phyloP scores from a whole-genome alignment of 306 rosid species.

The Quercus bicolor region DNA sequence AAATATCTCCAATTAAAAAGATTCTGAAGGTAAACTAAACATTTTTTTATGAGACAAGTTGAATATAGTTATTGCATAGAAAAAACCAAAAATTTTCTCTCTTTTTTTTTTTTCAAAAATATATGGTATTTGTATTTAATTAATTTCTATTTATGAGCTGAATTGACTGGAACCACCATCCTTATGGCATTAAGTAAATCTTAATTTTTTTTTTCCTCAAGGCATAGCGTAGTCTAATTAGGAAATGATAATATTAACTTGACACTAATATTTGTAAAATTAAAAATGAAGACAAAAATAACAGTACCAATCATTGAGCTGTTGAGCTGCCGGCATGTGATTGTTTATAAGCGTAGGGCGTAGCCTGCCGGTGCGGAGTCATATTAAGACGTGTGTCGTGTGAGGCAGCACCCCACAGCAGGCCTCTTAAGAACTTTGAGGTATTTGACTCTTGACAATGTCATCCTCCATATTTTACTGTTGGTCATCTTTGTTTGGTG shows the following conservation, averaged over 20 bases:
- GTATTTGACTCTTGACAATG: background rate
- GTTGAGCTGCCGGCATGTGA: conserved; percentile 2
- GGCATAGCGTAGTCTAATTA: background rate
- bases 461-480: background rate
- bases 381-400: conserved; percentile 19
- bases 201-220: background rate
- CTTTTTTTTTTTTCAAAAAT: too few relatives aligned
- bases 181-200: too few relatives aligned
- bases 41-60: too few relatives aligned
- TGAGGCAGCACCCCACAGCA: conserved; percentile 1
- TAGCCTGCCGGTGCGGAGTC: background rate
- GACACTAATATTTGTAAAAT: background rate
- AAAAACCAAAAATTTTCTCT: too few relatives aligned
- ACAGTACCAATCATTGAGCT: background rate
- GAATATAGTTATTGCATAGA: too few relatives aligned
- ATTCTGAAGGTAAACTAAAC: accelerated
- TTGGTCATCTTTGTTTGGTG: background rate
- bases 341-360: background rate
- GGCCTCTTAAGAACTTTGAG: conserved; percentile 12
- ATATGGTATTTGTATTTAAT: too few relatives aligned
- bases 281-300: background rate
- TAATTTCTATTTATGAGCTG: too few relatives aligned
- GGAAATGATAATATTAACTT: background rate
- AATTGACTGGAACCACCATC: too few relatives aligned
- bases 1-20: accelerated